These are phyloP conservation scores for Aspergillus homomorphus DNA, from an alignment of 495 filamentous ascomycete species.

Conservation along the genomic window DNA sequence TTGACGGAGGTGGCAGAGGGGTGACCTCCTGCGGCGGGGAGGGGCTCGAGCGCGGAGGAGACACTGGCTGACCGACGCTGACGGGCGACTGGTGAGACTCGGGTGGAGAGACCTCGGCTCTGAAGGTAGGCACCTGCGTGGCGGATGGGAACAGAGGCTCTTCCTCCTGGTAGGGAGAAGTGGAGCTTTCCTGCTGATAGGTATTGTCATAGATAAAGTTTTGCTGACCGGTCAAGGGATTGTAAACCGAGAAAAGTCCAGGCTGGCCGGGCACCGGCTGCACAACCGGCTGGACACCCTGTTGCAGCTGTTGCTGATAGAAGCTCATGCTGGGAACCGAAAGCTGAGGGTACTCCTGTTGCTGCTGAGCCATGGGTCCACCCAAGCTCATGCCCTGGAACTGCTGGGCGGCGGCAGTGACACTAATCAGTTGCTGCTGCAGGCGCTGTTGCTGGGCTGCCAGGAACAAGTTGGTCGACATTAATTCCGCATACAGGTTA, in stretches of 20 bases:
- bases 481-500: constrained; percentile 73
- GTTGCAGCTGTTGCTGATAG: constrained; percentile 68
- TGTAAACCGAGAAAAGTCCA: constrained; percentile 76
- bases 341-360: constrained; percentile 31
- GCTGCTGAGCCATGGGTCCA: constrained; percentile 38
- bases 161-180: constrained; percentile 34
- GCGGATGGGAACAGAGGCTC: constrained; percentile 38
- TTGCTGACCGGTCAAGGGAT: constrained; percentile 77
- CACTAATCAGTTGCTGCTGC: constrained; percentile 58
- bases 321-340: constrained; percentile 49
- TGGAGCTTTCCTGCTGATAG: constrained; percentile 32
- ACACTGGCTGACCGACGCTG: constrained; percentile 39
- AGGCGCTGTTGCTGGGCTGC: constrained; percentile 86
- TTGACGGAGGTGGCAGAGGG: constrained; percentile 75
- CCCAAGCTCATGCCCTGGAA: constrained; percentile 70
- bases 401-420: constrained; percentile 64
- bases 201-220: constrained; percentile 64
- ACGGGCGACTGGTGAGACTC: constrained; percentile 52
- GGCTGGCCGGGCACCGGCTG: constrained; percentile 67
- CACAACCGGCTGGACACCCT: constrained; percentile 68
- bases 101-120: constrained; percentile 76
- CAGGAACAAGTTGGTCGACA: constrained; percentile 81
- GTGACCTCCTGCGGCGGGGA: constrained; percentile 60
- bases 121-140: constrained; percentile 59
- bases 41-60: constrained; percentile 63